Conservation (phyloP, 1,284 basidiomycete genomes). For the Papiliotrema flavescens region DNA sequence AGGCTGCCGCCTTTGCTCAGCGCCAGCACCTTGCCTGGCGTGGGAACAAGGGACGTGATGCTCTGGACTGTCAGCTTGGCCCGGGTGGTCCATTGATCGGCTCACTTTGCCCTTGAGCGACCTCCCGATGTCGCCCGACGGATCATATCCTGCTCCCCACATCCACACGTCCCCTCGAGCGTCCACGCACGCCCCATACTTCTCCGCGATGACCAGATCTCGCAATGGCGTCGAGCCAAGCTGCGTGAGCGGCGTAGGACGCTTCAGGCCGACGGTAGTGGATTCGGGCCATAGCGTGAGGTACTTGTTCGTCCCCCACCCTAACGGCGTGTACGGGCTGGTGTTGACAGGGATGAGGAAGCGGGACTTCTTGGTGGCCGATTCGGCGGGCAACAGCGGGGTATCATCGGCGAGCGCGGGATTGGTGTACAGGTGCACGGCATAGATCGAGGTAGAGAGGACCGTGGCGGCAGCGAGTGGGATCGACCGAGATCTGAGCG, state of each 20-base stretch:
- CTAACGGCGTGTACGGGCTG: slow-evolving; percentile 32
- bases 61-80: slow-evolving; percentile 49
- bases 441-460: slow-evolving; percentile 25
- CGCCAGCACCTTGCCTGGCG: slow-evolving; percentile 61
- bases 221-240: slow-evolving; percentile 58
- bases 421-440: slow-evolving; percentile 20
- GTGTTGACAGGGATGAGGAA: slow-evolving; percentile 5
- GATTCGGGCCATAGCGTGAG: slow-evolving; percentile 32
- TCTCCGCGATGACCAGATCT: slow-evolving; percentile 69
- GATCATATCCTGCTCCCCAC: slow-evolving; percentile 67
- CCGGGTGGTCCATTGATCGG: background rate
- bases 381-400: slow-evolving; percentile 2
- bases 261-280: slow-evolving; percentile 23
- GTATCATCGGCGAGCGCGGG: slow-evolving; percentile 20
- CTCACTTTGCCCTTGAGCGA: slow-evolving; percentile 67
- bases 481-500: slow-evolving; percentile 21
- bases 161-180: slow-evolving; percentile 82
- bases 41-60: slow-evolving; percentile 60
- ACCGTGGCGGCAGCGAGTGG: slow-evolving; percentile 28
- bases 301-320: slow-evolving; percentile 44
- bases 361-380: slow-evolving; percentile 12
- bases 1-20: slow-evolving; percentile 66
- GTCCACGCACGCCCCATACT: slow-evolving; percentile 78
- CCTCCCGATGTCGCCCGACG: slow-evolving; percentile 48
- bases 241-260: slow-evolving; percentile 32